Evolutionary conservation across 306 rosid genomes (phyloP).

Genomic region (Sicyos baderoa): DNA sequence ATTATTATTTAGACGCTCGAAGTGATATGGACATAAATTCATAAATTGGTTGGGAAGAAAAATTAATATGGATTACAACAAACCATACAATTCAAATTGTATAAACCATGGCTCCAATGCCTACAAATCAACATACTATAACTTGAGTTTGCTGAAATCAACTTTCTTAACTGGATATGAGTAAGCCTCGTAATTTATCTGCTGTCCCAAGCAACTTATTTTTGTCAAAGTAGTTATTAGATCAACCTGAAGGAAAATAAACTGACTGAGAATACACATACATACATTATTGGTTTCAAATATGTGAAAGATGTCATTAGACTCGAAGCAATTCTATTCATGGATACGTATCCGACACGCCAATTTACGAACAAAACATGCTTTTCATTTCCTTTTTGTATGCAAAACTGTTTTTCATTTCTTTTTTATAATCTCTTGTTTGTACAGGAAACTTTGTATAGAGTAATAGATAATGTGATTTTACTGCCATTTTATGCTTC

Average conservation of each 20-base stretch:
- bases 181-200: slow-evolving; percentile 57
- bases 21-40: neutral
- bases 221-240: slow-evolving; percentile 75
- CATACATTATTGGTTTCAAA: neutral
- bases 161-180: no score
- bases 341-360: no score
- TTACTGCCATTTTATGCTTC: no score
- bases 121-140: neutral
- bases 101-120: neutral
- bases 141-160: no score
- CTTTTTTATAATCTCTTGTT: no score
- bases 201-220: slow-evolving; percentile 68
- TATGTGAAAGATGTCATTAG: neutral
- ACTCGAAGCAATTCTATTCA: neutral
- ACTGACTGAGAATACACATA: neutral
- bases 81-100: neutral
- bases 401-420: no score
- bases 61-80: no score
- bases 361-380: no score
- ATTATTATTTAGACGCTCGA: neutral
- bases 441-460: no score
- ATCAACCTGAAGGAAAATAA: slow-evolving; percentile 62
- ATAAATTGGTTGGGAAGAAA: no score
- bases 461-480: no score
- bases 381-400: no score